A percentile compares a stretch with the other conserved stretches of the same genome.
These are phyloP conservation scores for Xylariales sp. DNA, from an alignment of 2,329 filamentous ascomycete genomes.

Conservation along the genomic window DNA sequence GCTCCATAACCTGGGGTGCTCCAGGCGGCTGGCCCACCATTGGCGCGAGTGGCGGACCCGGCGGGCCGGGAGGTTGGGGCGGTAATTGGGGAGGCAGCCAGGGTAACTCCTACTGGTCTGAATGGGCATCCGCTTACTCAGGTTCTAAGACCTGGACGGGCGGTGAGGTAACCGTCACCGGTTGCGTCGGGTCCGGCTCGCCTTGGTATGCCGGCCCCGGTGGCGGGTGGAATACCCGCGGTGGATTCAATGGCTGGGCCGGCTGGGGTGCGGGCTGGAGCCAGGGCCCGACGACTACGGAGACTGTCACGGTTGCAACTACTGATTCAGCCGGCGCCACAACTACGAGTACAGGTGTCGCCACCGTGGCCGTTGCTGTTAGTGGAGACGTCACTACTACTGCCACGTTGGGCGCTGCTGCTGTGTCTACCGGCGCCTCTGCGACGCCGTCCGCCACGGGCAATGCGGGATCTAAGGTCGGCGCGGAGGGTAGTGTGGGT, in stretches of 20 bases:
- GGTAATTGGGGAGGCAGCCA: slow-evolving; percentile 11
- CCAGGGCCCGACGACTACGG: slow-evolving; percentile 31
- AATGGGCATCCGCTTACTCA: slow-evolving; percentile 25
- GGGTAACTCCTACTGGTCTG: slow-evolving; percentile 20
- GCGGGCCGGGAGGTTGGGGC: slow-evolving; percentile 8
- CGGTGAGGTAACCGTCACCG: slow-evolving; percentile 36
- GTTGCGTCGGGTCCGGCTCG: slow-evolving; percentile 35
- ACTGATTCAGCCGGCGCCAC: slow-evolving; percentile 23
- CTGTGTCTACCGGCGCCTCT: slow-evolving; percentile 10
- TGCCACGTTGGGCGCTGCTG: slow-evolving; percentile 18
- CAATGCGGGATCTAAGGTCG: slow-evolving; percentile 3
- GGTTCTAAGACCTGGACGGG: slow-evolving; percentile 31
- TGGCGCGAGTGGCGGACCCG: slow-evolving; percentile 10
- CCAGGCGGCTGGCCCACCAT: slow-evolving; percentile 23
- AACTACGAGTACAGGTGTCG: slow-evolving; percentile 23
- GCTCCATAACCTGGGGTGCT: slow-evolving; percentile 29
- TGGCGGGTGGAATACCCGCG: slow-evolving; percentile 30
- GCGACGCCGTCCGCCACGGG: neutral
- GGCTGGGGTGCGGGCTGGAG: slow-evolving; percentile 38
- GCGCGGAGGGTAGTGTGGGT: slow-evolving; percentile 21
- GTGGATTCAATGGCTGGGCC: slow-evolving; percentile 34
- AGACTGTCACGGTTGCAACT: slow-evolving; percentile 30
- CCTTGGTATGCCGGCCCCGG: slow-evolving; percentile 35
- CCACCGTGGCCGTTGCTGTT: slow-evolving; percentile 24
- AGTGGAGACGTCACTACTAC: slow-evolving; percentile 29